Evolutionary conservation across 495 filamentous ascomycete genomes (phyloP).

Genomic region (Terfezia boudieri): DNA sequence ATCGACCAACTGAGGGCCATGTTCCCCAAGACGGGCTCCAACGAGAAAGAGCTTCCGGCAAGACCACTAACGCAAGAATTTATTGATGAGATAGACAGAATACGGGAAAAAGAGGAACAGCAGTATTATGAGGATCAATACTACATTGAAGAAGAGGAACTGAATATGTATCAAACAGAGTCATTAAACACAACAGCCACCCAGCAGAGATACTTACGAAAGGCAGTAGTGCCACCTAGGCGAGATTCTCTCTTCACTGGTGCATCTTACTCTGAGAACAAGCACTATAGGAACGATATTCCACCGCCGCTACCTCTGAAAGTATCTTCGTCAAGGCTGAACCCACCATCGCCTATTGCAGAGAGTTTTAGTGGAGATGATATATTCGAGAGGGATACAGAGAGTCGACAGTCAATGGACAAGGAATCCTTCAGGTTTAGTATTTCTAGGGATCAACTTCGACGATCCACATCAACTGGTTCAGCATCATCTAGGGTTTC

Average conservation of each 20-base stretch:
- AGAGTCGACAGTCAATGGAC: background rate
- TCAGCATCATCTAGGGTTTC: constrained; percentile 24
- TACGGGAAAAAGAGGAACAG: background rate
- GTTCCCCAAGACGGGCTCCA: constrained; percentile 32
- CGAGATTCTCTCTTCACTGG: constrained; percentile 20
- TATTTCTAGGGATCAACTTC: background rate
- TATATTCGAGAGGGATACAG: background rate
- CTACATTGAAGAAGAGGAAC: background rate
- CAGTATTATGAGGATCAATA: background rate
- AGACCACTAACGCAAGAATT: constrained; percentile 54
- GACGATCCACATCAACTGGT: constrained; percentile 2
- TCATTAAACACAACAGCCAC: background rate
- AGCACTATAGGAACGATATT: background rate
- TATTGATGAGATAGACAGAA: constrained; percentile 20
- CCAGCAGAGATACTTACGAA: constrained; percentile 3
- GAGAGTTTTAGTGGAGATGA: background rate
- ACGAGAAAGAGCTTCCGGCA: constrained; percentile 51
- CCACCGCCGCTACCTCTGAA: background rate
- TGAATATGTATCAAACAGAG: background rate
- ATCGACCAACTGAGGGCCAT: constrained; percentile 62
- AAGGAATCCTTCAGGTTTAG: background rate
- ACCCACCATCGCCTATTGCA: background rate
- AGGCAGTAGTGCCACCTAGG: constrained; percentile 18
- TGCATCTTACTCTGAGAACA: background rate
- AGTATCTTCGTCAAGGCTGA: background rate